Evolutionary conservation across 2,329 filamentous ascomycete genomes (phyloP).

Genomic region (Nannizziopsis arthrosporioides): DNA sequence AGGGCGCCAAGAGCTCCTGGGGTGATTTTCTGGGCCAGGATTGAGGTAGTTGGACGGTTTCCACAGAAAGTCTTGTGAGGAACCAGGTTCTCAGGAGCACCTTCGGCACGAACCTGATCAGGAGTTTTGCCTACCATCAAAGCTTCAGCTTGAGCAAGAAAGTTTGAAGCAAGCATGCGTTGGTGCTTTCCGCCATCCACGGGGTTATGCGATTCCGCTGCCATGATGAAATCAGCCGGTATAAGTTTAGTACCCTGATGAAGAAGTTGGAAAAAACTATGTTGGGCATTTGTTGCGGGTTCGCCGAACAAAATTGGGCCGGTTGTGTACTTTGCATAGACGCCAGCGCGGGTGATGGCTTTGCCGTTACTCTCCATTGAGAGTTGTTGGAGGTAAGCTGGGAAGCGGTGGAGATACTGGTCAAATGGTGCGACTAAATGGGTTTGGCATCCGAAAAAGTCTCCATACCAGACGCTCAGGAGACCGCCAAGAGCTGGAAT

Average conservation of each 20-base stretch:
- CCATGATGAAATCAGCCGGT: slow-evolving; percentile 93
- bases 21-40: slow-evolving; percentile 86
- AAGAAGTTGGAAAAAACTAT: slow-evolving; percentile 99
- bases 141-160: slow-evolving; percentile 40
- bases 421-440: slow-evolving; percentile 96
- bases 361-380: slow-evolving; percentile 99
- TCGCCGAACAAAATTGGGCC: slow-evolving; percentile 94
- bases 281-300: slow-evolving; percentile 96
- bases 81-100: slow-evolving; percentile 48
- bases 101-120: slow-evolving; percentile 39
- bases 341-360: slow-evolving; percentile 76
- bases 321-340: slow-evolving; percentile 93
- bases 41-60: slow-evolving; percentile 92
- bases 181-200: slow-evolving; percentile 87
- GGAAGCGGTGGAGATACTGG: slow-evolving; percentile 98
- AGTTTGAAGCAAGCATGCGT: slow-evolving; percentile 46
- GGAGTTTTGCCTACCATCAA: slow-evolving; percentile 45
- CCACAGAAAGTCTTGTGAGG: slow-evolving; percentile 99
- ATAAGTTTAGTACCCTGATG: slow-evolving; percentile 99
- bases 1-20: slow-evolving; percentile 85
- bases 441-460: slow-evolving; percentile 97
- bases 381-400: slow-evolving; percentile 95
- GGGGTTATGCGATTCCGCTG: slow-evolving; percentile 93
- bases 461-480: slow-evolving; percentile 94
- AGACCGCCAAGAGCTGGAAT: slow-evolving; percentile 87